phyloP scores from a whole-genome alignment of 2,329 filamentous ascomycete genomes.

The Raffaelea ambrosiae region DNA sequence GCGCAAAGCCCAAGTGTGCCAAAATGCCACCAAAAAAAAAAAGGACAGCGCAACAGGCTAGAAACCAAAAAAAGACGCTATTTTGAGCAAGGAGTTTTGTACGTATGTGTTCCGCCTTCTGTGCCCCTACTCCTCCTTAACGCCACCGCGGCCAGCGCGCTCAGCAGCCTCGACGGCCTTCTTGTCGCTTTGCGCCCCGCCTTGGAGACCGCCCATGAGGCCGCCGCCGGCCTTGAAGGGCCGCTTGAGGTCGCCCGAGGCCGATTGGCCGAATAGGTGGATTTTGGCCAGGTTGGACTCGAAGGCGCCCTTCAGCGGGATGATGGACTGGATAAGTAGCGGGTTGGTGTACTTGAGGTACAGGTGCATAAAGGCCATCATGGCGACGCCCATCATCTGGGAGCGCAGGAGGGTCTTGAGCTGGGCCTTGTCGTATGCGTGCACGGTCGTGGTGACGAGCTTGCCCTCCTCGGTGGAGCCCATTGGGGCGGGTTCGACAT shows the following conservation, averaged over 20 bases:
- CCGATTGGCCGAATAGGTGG: conserved; percentile 79
- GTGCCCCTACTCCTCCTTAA: conserved; percentile 68
- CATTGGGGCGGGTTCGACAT: conserved; percentile 92
- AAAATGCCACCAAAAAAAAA: too few relatives aligned
- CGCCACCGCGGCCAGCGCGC: conserved; percentile 62
- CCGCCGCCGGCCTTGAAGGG: conserved; percentile 86
- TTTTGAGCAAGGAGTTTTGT: too few relatives aligned
- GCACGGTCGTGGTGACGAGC: conserved; percentile 90
- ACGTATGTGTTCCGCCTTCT: too few relatives aligned
- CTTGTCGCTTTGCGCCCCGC: conserved; percentile 81
- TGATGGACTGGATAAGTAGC: conserved; percentile 95
- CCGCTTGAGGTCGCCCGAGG: conserved; percentile 82
- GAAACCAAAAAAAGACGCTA: too few relatives aligned
- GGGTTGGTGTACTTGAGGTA: conserved; percentile 99
- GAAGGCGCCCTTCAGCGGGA: conserved; percentile 90
- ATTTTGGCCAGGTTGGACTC: conserved; percentile 97
- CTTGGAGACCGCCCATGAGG: conserved; percentile 71
- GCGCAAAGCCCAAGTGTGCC: too few relatives aligned
- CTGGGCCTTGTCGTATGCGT: conserved; percentile 87
- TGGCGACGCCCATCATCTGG: conserved; percentile 91
- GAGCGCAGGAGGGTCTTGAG: conserved; percentile 78
- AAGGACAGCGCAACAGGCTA: too few relatives aligned
- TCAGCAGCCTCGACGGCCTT: conserved; percentile 75
- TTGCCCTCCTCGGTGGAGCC: conserved; percentile 91
- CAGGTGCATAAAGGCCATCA: conserved; percentile 98